phyloP scores from a whole-genome alignment of 2,329 filamentous ascomycete genomes.

The Xylaria sp. region DNA sequence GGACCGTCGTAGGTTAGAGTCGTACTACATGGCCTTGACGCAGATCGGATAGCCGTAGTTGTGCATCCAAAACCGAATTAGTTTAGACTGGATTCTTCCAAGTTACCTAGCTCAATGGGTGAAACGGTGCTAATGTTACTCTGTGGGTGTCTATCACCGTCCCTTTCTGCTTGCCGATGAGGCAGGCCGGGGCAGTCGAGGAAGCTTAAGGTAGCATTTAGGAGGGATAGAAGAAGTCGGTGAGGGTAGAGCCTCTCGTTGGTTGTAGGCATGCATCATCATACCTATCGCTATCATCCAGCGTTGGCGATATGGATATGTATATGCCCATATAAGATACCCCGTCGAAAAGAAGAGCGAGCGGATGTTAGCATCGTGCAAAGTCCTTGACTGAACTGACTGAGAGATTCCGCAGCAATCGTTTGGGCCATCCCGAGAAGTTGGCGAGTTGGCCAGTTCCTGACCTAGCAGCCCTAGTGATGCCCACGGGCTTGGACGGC shows the following conservation, averaged over 20 bases:
- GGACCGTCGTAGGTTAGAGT: conserved; percentile 7
- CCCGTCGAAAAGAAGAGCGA: neutral
- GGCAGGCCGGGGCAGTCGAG: too few relatives aligned
- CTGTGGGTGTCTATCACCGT: conserved; percentile 11
- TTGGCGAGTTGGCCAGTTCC: neutral
- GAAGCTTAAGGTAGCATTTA: conserved; percentile 12
- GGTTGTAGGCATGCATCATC: conserved; percentile 15
- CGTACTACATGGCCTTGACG: conserved; percentile 21
- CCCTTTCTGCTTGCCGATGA: conserved; percentile 12
- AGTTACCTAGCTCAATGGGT: neutral
- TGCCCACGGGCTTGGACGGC: neutral
- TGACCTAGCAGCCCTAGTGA: too few relatives aligned
- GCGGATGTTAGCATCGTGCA: neutral
- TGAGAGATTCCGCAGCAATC: neutral
- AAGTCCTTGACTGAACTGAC: neutral
- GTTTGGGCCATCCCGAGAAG: neutral
- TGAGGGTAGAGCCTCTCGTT: conserved; percentile 19
- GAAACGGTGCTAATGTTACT: conserved; percentile 16
- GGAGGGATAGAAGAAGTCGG: conserved; percentile 19
- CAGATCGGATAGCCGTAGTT: conserved; percentile 27
- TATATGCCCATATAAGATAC: neutral
- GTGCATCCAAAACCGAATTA: conserved; percentile 20
- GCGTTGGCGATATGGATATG: neutral
- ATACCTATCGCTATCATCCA: neutral
- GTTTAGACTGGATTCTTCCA: conserved; percentile 7